Conservation (phyloP, 176 grass and related monocot genomes). For the Echinochloa phyllopogon region DNA sequence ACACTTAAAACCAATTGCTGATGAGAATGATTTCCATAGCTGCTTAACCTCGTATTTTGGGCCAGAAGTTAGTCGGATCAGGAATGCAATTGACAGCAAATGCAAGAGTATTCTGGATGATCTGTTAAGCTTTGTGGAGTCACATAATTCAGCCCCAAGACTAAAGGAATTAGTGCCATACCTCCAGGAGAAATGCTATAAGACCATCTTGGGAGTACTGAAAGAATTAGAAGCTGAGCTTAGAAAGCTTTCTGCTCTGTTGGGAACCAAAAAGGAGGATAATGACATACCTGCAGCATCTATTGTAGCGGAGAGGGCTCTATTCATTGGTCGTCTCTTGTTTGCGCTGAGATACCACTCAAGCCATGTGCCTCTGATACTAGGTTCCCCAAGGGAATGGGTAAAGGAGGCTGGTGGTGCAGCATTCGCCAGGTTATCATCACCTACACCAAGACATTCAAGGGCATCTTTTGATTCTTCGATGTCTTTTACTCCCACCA, state of each 20-base stretch:
- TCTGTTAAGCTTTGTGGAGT: slow-evolving; percentile 89
- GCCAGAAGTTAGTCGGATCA: slow-evolving; percentile 79
- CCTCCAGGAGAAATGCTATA: slow-evolving; percentile 91
- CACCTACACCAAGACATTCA: slow-evolving; percentile 65
- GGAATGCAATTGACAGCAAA: slow-evolving; percentile 88
- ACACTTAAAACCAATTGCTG: slow-evolving; percentile 81
- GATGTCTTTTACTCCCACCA: slow-evolving; percentile 58
- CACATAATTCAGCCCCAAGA: slow-evolving; percentile 81
- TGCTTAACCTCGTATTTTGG: slow-evolving; percentile 82
- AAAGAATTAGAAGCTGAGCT: slow-evolving; percentile 86
- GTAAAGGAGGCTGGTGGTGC: slow-evolving; percentile 62
- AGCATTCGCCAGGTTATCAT: slow-evolving; percentile 62
- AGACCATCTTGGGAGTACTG: slow-evolving; percentile 61
- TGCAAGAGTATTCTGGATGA: slow-evolving; percentile 93
- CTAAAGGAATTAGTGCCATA: slow-evolving; percentile 90
- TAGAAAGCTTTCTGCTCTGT: slow-evolving; percentile 62
- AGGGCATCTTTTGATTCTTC: slow-evolving; percentile 57
- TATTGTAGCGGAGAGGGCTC: slow-evolving; percentile 80
- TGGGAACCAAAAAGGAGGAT: slow-evolving; percentile 55
- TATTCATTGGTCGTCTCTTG: slow-evolving; percentile 86
- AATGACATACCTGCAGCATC: slow-evolving; percentile 55
- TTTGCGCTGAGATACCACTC: slow-evolving; percentile 94
- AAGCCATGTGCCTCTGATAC: slow-evolving; percentile 87
- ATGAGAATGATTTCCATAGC: slow-evolving; percentile 87
- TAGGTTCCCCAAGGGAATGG: slow-evolving; percentile 90